Base-by-base conservation (phyloP, 192 early-diverging fungal genomes). In the Umbelopsis sp. region DNA sequence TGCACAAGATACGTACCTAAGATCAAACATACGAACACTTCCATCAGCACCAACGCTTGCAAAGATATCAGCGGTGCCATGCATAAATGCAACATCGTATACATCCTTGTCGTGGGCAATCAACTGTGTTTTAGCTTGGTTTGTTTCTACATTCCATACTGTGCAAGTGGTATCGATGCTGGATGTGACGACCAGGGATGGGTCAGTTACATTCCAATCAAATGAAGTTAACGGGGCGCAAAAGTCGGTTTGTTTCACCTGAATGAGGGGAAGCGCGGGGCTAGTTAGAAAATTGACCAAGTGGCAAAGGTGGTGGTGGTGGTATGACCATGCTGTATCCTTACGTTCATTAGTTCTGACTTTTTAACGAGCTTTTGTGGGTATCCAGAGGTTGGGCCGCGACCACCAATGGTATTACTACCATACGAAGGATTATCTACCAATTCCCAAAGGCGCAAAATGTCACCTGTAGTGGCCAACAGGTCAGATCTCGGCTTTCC, bases 151-250 rank as follows among this genome's bases (percentile, higher is more conserved):
- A 72, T 99, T 95, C 98, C 98, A 99, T 6, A 98, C 90, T 0
- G 97, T 98, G 75, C 98, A 99, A n/a, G 98, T 99, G 1, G 98
- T 99, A 78, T 99, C 98, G 52, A 99, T 96, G 69, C 91, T 92
- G 45, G 92, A 91, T 6, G 98, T 96, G 5, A 99, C 94, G 64
- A 95, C 83, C 45, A 97, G 74, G 13, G 86, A 81, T 15, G 95
- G 91, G 74, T 98, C 92, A 6, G 85, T 81, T 73, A 91, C 90
- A 80, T 95, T 97, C 97, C 98, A 98, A 81, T 99, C 98, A 75
- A 99, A 96, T 6, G 94, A 93, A 9, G 98, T 98, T 21, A 99
- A 74, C 13, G 97, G 98, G 0, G 96, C 95, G 45, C 86, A 87
- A 67, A 90, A 91, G 58, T 96, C 94, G 16, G 89, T 87, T 75